These are phyloP conservation scores for Cylindrotheca fusiformis DNA, from an alignment of 108 stramenopile genomes.

Conservation along the genomic window DNA sequence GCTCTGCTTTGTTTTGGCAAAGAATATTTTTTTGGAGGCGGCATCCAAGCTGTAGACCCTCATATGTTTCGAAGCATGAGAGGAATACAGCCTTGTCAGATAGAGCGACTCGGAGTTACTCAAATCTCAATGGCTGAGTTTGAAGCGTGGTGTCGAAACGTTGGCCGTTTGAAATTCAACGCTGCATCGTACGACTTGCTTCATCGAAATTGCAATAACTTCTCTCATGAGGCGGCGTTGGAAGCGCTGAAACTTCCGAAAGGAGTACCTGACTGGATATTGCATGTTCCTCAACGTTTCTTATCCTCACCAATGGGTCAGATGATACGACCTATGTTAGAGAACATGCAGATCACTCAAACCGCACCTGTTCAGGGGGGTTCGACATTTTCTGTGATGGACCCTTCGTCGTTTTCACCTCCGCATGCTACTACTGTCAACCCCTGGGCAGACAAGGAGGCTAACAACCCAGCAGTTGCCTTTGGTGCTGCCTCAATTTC, in stretches of 20 bases:
- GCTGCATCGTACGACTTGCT: slow-evolving; percentile 60
- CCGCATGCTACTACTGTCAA: slow-evolving; percentile 18
- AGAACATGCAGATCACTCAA: slow-evolving; percentile 58
- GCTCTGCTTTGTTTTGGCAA: slow-evolving; percentile 51
- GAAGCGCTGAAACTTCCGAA: slow-evolving; percentile 41
- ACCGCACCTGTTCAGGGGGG: slow-evolving; percentile 3
- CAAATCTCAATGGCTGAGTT: slow-evolving; percentile 48
- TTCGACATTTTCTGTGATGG: slow-evolving; percentile 12
- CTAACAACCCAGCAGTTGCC: not conserved
- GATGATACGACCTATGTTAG: slow-evolving; percentile 68
- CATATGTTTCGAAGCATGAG: slow-evolving; percentile 38
- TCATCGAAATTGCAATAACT: slow-evolving; percentile 70
- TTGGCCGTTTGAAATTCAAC: slow-evolving; percentile 25
- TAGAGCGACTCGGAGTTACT: slow-evolving; percentile 47
- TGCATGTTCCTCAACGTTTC: slow-evolving; percentile 61
- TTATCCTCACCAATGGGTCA: slow-evolving; percentile 71
- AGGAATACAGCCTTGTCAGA: slow-evolving; percentile 56
- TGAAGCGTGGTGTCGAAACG: slow-evolving; percentile 56
- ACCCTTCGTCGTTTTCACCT: not conserved
- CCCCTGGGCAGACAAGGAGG: slow-evolving; percentile 56
- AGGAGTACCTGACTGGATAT: slow-evolving; percentile 67
- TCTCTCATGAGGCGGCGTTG: slow-evolving; percentile 61
- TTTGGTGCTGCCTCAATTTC: not conserved
- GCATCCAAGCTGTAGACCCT: slow-evolving; percentile 47
- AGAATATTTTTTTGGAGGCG: slow-evolving; percentile 79